Conservation (phyloP, 768 basidiomycete genomes). For the Xerocomellus dryophilus region DNA sequence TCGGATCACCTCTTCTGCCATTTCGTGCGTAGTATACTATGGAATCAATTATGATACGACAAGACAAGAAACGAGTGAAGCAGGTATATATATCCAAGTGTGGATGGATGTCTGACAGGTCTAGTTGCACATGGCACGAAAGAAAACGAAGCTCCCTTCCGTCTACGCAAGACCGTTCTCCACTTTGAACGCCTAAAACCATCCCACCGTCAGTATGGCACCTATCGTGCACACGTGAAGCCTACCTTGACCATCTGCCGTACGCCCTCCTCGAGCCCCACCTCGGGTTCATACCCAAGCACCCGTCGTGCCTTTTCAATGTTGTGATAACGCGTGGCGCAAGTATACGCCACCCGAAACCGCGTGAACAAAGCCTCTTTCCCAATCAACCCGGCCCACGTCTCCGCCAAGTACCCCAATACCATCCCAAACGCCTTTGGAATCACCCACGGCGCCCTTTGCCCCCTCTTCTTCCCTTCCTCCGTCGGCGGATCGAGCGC, state of each 20-base stretch:
- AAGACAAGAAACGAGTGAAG: not conserved
- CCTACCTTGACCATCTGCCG: slow-evolving; percentile 71
- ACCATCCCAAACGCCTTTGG: slow-evolving; percentile 64
- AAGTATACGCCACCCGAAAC: slow-evolving; percentile 79
- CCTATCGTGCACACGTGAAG: not conserved
- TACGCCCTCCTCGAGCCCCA: slow-evolving; percentile 87
- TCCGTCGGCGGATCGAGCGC: slow-evolving; percentile 51
- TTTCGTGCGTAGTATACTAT: no score
- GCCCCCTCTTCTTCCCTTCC: slow-evolving; percentile 41
- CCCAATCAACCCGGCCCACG: slow-evolving; percentile 67
- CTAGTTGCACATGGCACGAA: not conserved
- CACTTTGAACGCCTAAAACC: slow-evolving; percentile 28
- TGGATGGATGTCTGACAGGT: not conserved
- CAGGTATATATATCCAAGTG: slow-evolving; percentile 3
- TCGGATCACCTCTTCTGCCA: no score
- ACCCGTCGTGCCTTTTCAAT: slow-evolving; percentile 91
- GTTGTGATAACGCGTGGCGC: slow-evolving; percentile 83
- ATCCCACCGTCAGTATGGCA: not conserved
- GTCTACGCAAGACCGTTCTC: slow-evolving; percentile 30
- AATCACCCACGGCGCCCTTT: slow-evolving; percentile 45
- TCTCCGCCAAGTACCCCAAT: slow-evolving; percentile 71
- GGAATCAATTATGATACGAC: not conserved
- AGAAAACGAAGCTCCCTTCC: not conserved
- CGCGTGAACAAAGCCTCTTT: slow-evolving; percentile 83
- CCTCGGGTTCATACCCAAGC: slow-evolving; percentile 89